Conservation (phyloP, 805 yeast genomes). For the Myxozyma neglecta region DNA sequence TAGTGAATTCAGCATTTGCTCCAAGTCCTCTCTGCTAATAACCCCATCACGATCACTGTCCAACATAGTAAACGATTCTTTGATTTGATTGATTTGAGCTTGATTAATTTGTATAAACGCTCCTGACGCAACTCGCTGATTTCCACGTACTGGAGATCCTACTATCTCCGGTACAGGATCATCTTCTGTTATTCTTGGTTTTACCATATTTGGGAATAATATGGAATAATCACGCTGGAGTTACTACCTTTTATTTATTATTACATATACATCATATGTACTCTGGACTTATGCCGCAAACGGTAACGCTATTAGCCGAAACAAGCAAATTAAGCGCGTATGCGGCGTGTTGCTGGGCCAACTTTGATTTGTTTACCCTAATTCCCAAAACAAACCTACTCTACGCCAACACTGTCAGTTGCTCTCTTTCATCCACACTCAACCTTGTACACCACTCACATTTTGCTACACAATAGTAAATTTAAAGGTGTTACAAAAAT, state of each 20-base stretch:
- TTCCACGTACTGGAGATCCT: background rate
- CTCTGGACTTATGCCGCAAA: background rate
- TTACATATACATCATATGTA: background rate
- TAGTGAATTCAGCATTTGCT: conserved; percentile 52
- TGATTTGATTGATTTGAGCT: conserved; percentile 62
- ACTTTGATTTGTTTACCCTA: conserved; percentile 1
- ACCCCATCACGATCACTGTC: conserved; percentile 80
- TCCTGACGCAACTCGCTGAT: conserved; percentile 20
- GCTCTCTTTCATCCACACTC: background rate
- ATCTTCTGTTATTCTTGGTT: background rate
- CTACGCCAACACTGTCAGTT: background rate
- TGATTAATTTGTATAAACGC: conserved; percentile 46
- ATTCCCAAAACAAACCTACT: background rate
- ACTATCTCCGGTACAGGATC: background rate
- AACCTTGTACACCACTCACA: background rate
- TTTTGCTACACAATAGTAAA: background rate
- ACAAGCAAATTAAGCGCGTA: no score
- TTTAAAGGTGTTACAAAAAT: background rate
- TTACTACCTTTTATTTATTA: background rate
- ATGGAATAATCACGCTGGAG: no score
- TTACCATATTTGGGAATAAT: background rate
- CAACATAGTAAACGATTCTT: conserved; percentile 74
- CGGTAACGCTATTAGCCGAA: background rate
- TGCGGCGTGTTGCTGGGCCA: conserved; percentile 13
- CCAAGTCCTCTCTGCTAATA: conserved; percentile 41